Conservation (phyloP, 2,329 filamentous ascomycete species). For the Aspergillus sojae region DNA sequence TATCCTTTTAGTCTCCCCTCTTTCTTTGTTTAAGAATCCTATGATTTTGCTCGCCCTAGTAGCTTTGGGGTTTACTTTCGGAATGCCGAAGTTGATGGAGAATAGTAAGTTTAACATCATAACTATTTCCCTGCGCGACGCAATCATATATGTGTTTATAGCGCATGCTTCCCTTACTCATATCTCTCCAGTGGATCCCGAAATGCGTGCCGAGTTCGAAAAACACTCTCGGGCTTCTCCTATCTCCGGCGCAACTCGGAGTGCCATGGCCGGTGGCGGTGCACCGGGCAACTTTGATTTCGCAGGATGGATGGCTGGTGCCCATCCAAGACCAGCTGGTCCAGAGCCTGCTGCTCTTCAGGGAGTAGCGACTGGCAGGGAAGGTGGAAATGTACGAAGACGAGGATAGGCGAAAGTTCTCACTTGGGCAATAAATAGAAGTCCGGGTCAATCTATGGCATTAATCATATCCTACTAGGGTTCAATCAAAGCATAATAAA, state of each 20-base stretch:
- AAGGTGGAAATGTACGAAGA: conserved; percentile 28
- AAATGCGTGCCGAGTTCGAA: conserved; percentile 89
- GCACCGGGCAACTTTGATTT: conserved; percentile 67
- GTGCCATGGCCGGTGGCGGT: conserved; percentile 61
- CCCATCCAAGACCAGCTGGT: conserved; percentile 33
- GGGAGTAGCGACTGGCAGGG: conserved; percentile 30
- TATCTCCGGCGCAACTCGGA: conserved; percentile 60
- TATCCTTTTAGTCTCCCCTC: conserved; percentile 65
- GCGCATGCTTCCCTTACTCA: not conserved
- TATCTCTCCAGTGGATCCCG: conserved; percentile 78
- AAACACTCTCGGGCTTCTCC: conserved; percentile 79
- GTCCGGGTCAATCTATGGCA: conserved; percentile 5
- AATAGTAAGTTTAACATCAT: conserved; percentile 69
- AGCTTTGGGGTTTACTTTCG: conserved; percentile 80
- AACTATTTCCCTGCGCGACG: not conserved
- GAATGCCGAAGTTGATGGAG: conserved; percentile 93
- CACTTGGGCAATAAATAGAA: conserved; percentile 2
- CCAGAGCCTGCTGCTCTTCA: conserved; percentile 19
- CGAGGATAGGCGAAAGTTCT: conserved; percentile 28
- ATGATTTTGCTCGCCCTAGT: conserved; percentile 94
- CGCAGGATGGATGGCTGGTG: conserved; percentile 68
- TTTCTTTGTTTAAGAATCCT: conserved; percentile 85
- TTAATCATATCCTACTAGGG: not conserved
- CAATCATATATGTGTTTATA: not conserved
- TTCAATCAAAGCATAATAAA: not conserved